Percentiles rank a stretch among this genome's conserved stretches.
phyloP scores from a whole-genome alignment of 495 filamentous ascomycete species.

The Hypomontagnella submonticulosa region DNA sequence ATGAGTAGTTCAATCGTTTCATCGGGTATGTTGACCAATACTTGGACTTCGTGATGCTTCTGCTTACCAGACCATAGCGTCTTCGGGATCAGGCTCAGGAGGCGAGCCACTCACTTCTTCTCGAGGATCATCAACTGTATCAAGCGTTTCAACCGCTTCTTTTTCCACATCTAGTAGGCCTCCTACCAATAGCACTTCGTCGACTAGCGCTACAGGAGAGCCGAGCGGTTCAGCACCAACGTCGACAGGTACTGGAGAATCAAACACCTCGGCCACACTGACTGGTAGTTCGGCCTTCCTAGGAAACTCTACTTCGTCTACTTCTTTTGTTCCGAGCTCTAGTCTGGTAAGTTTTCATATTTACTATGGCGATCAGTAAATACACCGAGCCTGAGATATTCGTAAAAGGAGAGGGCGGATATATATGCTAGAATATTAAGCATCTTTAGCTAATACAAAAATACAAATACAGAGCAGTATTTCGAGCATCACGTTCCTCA shows the following conservation, averaged over 20 bases:
- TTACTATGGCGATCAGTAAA: not conserved
- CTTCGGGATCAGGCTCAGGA: slow-evolving; percentile 7
- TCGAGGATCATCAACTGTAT: slow-evolving; percentile 7
- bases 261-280: slow-evolving; percentile 9
- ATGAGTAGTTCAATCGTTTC: not conserved
- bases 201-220: slow-evolving; percentile 12
- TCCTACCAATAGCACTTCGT: slow-evolving; percentile 13
- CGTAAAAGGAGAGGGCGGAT: not conserved
- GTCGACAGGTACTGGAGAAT: slow-evolving; percentile 1
- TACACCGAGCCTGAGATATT: not conserved
- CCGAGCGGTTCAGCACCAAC: slow-evolving; percentile 11
- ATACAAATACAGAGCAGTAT: slow-evolving; percentile 22
- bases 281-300: slow-evolving; percentile 3
- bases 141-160: slow-evolving; percentile 14
- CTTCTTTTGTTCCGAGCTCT: slow-evolving; percentile 9
- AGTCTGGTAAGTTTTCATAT: slow-evolving; percentile 21
- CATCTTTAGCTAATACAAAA: slow-evolving; percentile 2
- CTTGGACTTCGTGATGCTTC: not conserved
- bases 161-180: slow-evolving; percentile 10
- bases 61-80: slow-evolving; percentile 24
- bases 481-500: not conserved
- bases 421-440: not conserved
- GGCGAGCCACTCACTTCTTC: slow-evolving; percentile 25
- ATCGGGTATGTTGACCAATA: slow-evolving; percentile 17
- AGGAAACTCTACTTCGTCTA: slow-evolving; percentile 1